These are phyloP conservation scores for Suhomyces sp. DNA, from an alignment of 805 yeast genomes.

Conservation along the genomic window DNA sequence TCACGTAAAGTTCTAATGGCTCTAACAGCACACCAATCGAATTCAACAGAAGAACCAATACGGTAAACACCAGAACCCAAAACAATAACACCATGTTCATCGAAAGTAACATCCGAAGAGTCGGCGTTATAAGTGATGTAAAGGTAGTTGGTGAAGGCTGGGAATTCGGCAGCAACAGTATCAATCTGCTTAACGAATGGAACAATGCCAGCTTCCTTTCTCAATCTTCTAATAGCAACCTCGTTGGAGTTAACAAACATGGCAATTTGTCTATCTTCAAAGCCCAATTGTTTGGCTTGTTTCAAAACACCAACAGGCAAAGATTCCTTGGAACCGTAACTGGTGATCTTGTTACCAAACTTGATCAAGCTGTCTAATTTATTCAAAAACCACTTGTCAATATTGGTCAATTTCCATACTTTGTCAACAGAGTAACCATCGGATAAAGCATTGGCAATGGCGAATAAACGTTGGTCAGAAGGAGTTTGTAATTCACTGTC, in stretches of 20 bases:
- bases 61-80: constrained; percentile 98
- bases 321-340: constrained; percentile 56
- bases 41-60: constrained; percentile 98
- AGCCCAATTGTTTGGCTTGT: constrained; percentile 94
- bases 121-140: constrained; percentile 95
- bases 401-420: constrained; percentile 86
- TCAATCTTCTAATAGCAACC: constrained; percentile 83
- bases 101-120: constrained; percentile 79
- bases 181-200: constrained; percentile 97
- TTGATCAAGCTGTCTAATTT: constrained; percentile 74
- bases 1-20: constrained; percentile 92
- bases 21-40: constrained; percentile 99
- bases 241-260: constrained; percentile 85
- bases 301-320: constrained; percentile 64
- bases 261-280: constrained; percentile 96
- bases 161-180: constrained; percentile 99
- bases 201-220: constrained; percentile 80
- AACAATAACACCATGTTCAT: constrained; percentile 93
- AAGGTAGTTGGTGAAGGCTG: constrained; percentile 91
- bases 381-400: constrained; percentile 95
- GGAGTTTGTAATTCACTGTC: constrained; percentile 94
- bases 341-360: constrained; percentile 62
- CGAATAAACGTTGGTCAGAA: constrained; percentile 94
- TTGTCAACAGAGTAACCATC: constrained; percentile 88
- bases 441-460: constrained; percentile 90